These are phyloP conservation scores for Colletotrichum abscissum DNA, from an alignment of 2,329 filamentous ascomycete genomes.

Conservation along the genomic window DNA sequence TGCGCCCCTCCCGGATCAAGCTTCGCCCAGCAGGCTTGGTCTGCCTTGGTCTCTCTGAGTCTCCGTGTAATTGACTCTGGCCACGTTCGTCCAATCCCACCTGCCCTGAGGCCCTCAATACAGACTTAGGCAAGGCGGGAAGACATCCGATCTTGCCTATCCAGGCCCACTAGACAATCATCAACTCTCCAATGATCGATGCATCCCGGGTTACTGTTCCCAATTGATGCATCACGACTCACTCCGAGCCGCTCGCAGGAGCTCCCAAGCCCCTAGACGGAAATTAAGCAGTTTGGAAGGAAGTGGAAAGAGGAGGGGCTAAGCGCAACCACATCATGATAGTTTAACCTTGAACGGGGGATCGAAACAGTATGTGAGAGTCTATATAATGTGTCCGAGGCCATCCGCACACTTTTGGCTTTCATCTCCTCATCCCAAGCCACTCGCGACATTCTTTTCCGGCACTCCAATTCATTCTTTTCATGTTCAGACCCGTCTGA, in stretches of 20 bases:
- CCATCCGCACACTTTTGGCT: background rate
- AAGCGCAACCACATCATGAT: constrained; percentile 5
- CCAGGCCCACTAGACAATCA: background rate
- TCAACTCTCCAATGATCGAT: background rate
- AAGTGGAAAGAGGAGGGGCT: background rate
- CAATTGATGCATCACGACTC: constrained; percentile 13
- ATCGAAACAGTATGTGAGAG: constrained; percentile 23
- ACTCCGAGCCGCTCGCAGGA: background rate
- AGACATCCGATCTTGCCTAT: constrained; percentile 11
- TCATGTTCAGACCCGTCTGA: constrained; percentile 17
- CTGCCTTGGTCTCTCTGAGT: background rate
- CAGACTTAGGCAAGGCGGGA: constrained; percentile 15
- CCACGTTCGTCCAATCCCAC: constrained; percentile 22
- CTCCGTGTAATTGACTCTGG: background rate
- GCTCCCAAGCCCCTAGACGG: constrained; percentile 4
- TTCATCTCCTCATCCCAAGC: background rate
- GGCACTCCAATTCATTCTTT: background rate
- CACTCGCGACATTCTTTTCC: constrained; percentile 10
- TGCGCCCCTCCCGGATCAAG: background rate
- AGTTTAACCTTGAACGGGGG: constrained; percentile 10
- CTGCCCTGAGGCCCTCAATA: background rate
- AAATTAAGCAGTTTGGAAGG: background rate
- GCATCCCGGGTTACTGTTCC: constrained; percentile 10
- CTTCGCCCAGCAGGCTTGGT: constrained; percentile 11
- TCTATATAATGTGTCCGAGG: constrained; percentile 28